These are phyloP conservation scores for Coprinopsis cinerea DNA, from an alignment of 768 basidiomycete species.

Conservation along the genomic window DNA sequence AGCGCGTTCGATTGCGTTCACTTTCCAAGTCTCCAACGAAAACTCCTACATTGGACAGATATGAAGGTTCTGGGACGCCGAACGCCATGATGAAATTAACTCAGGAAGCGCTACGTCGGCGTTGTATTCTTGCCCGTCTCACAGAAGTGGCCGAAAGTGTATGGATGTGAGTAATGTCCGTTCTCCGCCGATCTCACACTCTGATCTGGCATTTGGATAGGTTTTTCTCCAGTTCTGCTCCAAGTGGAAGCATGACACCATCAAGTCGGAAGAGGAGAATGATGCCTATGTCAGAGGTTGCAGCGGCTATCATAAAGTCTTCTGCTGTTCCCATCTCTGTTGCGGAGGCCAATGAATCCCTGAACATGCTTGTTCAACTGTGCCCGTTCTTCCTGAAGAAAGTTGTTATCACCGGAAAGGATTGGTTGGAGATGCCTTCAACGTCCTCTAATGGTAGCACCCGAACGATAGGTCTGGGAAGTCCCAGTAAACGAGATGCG, in stretches of 20 bases:
- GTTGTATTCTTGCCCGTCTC: constrained; percentile 73
- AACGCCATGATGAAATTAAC: constrained; percentile 42
- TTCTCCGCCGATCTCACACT: constrained; percentile 4
- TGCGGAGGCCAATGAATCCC: constrained; percentile 72
- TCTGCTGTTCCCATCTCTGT: constrained; percentile 75
- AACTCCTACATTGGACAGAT: constrained; percentile 27
- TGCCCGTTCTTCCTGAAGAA: constrained; percentile 79
- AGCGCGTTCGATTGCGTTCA: constrained; percentile 72
- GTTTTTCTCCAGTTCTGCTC: constrained; percentile 64
- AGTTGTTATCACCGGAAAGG: constrained; percentile 52
- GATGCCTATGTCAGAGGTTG: constrained; percentile 61
- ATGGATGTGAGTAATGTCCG: constrained; percentile 63
- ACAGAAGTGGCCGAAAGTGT: constrained; percentile 80
- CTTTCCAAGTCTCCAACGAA: constrained; percentile 65
- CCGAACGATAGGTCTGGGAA: constrained; percentile 22
- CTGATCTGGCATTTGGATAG: constrained; percentile 26
- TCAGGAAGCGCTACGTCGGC: constrained; percentile 72
- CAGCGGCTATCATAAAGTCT: constrained; percentile 67
- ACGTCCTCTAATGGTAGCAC: constrained; percentile 20
- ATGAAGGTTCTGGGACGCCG: constrained; percentile 14
- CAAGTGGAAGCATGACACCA: constrained; percentile 44
- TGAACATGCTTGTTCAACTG: constrained; percentile 56
- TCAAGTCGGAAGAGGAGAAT: constrained; percentile 65
- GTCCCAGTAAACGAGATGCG: constrained; percentile 34
- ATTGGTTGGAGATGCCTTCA: constrained; percentile 58